These are phyloP conservation scores for Aspergillus ochraceoroseus DNA, from an alignment of 2,329 filamentous ascomycete species.

Conservation along the genomic window DNA sequence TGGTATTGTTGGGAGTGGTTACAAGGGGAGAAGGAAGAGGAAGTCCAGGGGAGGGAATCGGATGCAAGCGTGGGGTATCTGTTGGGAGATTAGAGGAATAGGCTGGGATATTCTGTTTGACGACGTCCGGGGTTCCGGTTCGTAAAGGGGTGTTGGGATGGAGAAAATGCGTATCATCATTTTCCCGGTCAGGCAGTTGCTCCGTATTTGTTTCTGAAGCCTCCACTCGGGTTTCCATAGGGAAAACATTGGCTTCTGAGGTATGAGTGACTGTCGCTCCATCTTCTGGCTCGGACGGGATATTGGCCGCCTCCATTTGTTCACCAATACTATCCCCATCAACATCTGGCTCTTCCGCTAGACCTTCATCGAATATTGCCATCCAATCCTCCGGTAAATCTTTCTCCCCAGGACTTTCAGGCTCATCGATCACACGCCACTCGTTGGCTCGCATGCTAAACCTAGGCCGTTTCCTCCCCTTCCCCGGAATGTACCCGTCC, in stretches of 20 bases:
- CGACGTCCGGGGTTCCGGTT: not conserved
- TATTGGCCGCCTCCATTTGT: not conserved
- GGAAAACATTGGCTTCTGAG: not conserved
- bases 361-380: slow-evolving; percentile 26
- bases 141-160: slow-evolving; percentile 4
- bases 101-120: slow-evolving; percentile 3
- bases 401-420: slow-evolving; percentile 61
- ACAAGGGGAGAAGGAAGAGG: slow-evolving; percentile 40
- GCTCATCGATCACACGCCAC: slow-evolving; percentile 71
- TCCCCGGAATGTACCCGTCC: slow-evolving; percentile 56
- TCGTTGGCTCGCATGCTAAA: slow-evolving; percentile 61
- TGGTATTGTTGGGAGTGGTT: slow-evolving; percentile 22
- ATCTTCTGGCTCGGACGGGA: not conserved
- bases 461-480: slow-evolving; percentile 64
- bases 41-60: slow-evolving; percentile 39
- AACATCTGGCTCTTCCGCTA: slow-evolving; percentile 10
- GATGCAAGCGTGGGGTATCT: slow-evolving; percentile 38
- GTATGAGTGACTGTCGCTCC: not conserved
- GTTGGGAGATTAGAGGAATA: slow-evolving; percentile 23
- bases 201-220: slow-evolving; percentile 8
- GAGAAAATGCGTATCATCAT: slow-evolving; percentile 7
- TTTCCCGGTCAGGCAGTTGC: slow-evolving; percentile 2
- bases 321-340: slow-evolving; percentile 13
- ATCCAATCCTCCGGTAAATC: slow-evolving; percentile 31
- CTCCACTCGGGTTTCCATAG: slow-evolving; percentile 15